These are phyloP conservation scores for Ogataea methylovora DNA, from an alignment of 805 yeast species.

Conservation along the genomic window DNA sequence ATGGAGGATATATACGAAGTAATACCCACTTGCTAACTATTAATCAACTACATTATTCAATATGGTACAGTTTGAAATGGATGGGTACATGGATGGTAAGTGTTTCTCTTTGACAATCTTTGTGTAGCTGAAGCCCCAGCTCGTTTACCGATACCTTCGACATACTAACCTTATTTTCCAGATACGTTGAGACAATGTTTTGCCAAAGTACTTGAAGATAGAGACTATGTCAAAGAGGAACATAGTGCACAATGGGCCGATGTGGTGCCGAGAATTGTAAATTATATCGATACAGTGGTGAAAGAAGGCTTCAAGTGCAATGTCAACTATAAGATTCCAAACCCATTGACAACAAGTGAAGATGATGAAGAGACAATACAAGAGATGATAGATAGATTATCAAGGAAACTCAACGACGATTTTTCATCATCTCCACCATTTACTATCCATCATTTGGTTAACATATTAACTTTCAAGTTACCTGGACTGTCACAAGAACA, in stretches of 20 bases:
- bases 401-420: slow-evolving; percentile 3
- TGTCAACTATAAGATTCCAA: slow-evolving; percentile 5
- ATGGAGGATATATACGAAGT: too few species aligned
- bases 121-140: neutral
- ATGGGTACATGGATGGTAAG: too few species aligned
- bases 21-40: neutral
- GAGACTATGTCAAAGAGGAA: slow-evolving; percentile 9
- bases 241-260: slow-evolving; percentile 10
- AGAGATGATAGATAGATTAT: slow-evolving; percentile 8
- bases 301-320: slow-evolving; percentile 11
- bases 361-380: slow-evolving; percentile 8
- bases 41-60: neutral
- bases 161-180: neutral
- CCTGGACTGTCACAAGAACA: slow-evolving; percentile 7
- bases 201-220: slow-evolving; percentile 8
- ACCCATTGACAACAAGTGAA: slow-evolving; percentile 5
- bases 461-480: slow-evolving; percentile 8
- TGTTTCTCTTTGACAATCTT: neutral
- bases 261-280: slow-evolving; percentile 6
- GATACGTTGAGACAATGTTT: neutral
- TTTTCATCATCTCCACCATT: slow-evolving; percentile 22
- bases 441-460: slow-evolving; percentile 16
- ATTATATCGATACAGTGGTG: slow-evolving; percentile 6
- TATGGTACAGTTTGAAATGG: too few species aligned
- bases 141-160: neutral